phyloP scores from a whole-genome alignment of 306 rosid genomes.

The Cucumis cinereus region DNA sequence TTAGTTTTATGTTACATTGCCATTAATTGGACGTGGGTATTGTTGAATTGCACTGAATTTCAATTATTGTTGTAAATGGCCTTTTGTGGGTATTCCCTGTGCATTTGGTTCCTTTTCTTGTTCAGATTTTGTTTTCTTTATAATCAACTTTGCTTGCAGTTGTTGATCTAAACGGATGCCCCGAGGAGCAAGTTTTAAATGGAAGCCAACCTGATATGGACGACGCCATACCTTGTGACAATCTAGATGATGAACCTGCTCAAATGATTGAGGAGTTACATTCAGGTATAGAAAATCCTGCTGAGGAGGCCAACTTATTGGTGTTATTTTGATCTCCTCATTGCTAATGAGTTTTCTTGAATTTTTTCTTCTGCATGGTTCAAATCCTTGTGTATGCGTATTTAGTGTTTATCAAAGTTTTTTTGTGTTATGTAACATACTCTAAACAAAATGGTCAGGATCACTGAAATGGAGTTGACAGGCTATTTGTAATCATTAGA shows the following conservation, averaged over 20 bases:
- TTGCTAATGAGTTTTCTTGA: neutral
- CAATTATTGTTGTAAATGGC: neutral
- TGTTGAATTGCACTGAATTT: neutral
- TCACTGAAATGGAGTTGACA: neutral
- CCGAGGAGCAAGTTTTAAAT: constrained; percentile 68
- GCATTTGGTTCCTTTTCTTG: neutral
- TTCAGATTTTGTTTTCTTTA: neutral
- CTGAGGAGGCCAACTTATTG: neutral
- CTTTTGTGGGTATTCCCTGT: neutral
- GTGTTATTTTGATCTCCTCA: neutral
- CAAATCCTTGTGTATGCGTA: neutral
- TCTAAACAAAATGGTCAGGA: neutral
- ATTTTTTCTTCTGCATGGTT: neutral
- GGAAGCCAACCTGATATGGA: constrained; percentile 73
- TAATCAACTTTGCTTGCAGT: constrained; percentile 20
- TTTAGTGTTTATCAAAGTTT: neutral
- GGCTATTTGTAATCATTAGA: neutral
- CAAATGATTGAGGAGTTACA: constrained; percentile 75
- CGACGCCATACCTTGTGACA: constrained; percentile 48
- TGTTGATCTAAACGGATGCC: constrained; percentile 40
- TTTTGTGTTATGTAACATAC: neutral
- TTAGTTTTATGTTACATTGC: neutral
- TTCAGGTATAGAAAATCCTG: constrained; percentile 38
- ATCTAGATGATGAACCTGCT: constrained; percentile 68
- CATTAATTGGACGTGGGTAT: neutral